Evolutionary conservation across 371 early-diverging fungal species (phyloP).

Genomic region (Syncephalastrum monosporum): DNA sequence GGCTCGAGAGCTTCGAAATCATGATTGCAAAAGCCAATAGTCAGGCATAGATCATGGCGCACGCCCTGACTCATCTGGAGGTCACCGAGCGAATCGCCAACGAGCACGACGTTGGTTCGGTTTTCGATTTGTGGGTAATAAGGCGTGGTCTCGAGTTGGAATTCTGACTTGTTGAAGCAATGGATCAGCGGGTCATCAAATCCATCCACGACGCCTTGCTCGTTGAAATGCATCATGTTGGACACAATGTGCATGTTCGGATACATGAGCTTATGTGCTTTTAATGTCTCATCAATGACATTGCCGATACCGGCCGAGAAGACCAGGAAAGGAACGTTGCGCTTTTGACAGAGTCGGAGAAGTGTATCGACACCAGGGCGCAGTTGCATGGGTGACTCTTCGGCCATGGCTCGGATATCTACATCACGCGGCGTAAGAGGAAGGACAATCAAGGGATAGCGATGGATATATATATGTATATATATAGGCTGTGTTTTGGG

Average conservation of each 20-base stretch:
- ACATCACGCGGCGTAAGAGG: not conserved
- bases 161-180: conserved; percentile 77
- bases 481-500: conserved; percentile 2
- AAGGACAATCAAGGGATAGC: not conserved
- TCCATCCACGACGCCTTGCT: conserved; percentile 42
- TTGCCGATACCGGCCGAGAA: conserved; percentile 78
- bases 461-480: not conserved
- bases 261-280: conserved; percentile 29
- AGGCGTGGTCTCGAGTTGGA: conserved; percentile 46
- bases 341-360: conserved; percentile 30
- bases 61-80: conserved; percentile 71
- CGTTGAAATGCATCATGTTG: conserved; percentile 70
- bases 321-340: conserved; percentile 62
- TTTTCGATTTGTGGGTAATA: conserved; percentile 38
- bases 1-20: conserved; percentile 51
- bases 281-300: conserved; percentile 63
- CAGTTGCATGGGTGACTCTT: conserved; percentile 49
- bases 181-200: conserved; percentile 74
- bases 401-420: conserved; percentile 58
- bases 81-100: conserved; percentile 79
- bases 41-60: conserved; percentile 53
- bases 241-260: conserved; percentile 73
- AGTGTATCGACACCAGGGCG: conserved; percentile 51
- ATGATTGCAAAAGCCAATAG: conserved; percentile 73
- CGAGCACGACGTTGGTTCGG: conserved; percentile 59